phyloP scores from a whole-genome alignment of 2,329 filamentous ascomycete species.

The Westerdykella ornata region DNA sequence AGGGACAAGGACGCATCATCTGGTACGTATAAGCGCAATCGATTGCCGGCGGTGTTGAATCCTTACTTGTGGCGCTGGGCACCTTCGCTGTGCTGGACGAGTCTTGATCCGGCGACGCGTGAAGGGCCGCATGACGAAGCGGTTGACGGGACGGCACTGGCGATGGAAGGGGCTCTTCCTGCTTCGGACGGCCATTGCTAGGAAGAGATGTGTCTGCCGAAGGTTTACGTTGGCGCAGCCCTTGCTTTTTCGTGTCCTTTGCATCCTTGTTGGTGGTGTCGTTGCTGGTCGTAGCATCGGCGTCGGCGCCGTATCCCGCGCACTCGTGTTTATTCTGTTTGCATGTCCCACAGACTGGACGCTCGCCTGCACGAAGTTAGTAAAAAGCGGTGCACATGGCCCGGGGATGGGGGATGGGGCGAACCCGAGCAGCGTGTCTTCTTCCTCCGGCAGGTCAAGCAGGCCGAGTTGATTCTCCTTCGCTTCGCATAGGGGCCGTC shows the following conservation, averaged over 20 bases:
- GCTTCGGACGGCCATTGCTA: conserved; percentile 2
- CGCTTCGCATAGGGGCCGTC: conserved; percentile 39
- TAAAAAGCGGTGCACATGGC: no score
- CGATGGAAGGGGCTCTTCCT: conserved; percentile 1
- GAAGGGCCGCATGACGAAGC: conserved; percentile 16
- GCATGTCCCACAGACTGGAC: conserved; percentile 43
- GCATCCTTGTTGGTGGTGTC: conserved; percentile 12
- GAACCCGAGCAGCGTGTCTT: conserved; percentile 46
- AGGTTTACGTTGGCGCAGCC: background rate
- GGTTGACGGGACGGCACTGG: conserved; percentile 23
- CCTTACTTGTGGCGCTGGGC: background rate
- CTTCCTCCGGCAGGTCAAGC: conserved; percentile 44
- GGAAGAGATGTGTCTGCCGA: background rate
- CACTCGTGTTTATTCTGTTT: conserved; percentile 45
- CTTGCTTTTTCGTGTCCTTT: conserved; percentile 18
- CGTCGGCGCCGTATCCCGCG: conserved; percentile 41
- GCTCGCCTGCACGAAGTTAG: conserved; percentile 24
- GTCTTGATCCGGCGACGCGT: conserved; percentile 18
- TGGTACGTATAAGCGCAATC: no score
- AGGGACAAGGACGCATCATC: conserved; percentile 26
- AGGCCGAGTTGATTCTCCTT: conserved; percentile 39
- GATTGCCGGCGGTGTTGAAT: no score
- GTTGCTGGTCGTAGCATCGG: conserved; percentile 25
- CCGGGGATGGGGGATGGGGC: conserved; percentile 21
- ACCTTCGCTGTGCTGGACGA: conserved; percentile 7